phyloP scores from a whole-genome alignment of 805 yeast genomes.

The Wickerhamomyces queroliae region DNA sequence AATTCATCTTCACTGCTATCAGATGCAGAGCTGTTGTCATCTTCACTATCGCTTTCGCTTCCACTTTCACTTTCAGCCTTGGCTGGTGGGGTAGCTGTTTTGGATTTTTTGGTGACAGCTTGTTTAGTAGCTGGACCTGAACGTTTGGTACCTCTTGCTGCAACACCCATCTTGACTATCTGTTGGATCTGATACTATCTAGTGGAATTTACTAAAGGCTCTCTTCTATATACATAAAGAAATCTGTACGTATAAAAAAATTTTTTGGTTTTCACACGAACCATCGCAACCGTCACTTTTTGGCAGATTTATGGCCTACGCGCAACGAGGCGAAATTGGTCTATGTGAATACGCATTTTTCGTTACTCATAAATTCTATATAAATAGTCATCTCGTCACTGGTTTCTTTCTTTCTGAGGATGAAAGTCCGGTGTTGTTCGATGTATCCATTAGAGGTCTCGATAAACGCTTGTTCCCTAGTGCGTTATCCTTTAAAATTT shows the following conservation, averaged over 20 bases:
- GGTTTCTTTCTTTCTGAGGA: too few relatives aligned
- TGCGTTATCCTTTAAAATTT: slow-evolving; percentile 10
- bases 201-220: too few relatives aligned
- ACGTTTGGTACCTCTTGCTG: slow-evolving; percentile 19
- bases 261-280: not conserved
- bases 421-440: too few relatives aligned
- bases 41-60: slow-evolving; percentile 19
- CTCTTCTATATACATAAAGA: not conserved
- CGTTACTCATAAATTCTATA: too few relatives aligned
- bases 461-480: slow-evolving; percentile 25
- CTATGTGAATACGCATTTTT: too few relatives aligned
- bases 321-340: too few relatives aligned
- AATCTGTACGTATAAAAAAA: slow-evolving; percentile 1
- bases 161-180: slow-evolving; percentile 12
- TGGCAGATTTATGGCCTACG: not conserved
- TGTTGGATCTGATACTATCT: too few relatives aligned
- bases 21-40: slow-evolving; percentile 5
- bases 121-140: slow-evolving; percentile 4
- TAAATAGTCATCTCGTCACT: too few relatives aligned
- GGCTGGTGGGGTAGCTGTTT: slow-evolving; percentile 17
- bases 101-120: slow-evolving; percentile 15
- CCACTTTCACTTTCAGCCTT: slow-evolving; percentile 27
- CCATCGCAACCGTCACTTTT: not conserved
- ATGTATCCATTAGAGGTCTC: too few relatives aligned
- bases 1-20: slow-evolving; percentile 15